Percentiles rank a stretch among this genome's conserved stretches.
phyloP scores from a whole-genome alignment of 1,284 basidiomycete species.

The Sanghuangporus baumii region DNA sequence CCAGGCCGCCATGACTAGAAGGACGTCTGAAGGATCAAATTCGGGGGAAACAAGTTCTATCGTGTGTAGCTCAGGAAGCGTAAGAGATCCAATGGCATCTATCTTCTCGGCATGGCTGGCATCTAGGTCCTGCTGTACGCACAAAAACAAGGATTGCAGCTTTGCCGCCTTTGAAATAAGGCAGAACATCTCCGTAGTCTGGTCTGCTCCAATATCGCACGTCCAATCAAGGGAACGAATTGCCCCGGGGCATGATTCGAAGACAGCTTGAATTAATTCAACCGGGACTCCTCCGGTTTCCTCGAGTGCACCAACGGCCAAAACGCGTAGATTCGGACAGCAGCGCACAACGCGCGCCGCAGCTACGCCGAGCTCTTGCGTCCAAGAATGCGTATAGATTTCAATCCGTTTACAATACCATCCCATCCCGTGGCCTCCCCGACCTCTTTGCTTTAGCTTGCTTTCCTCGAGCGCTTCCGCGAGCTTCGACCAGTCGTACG shows the following conservation, averaged over 20 bases:
- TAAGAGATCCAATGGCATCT: not conserved
- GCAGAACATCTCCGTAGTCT: constrained; percentile 5
- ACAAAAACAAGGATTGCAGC: constrained; percentile 11
- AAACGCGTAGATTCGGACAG: constrained; percentile 14
- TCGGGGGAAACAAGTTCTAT: constrained; percentile 12
- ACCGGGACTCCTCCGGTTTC: constrained; percentile 8
- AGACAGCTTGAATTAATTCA: constrained; percentile 9
- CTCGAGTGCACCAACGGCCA: constrained; percentile 12
- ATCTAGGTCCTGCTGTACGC: not conserved
- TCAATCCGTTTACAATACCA: constrained; percentile 14
- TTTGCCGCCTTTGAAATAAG: not conserved
- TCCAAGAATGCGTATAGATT: constrained; percentile 10
- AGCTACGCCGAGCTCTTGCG: not conserved
- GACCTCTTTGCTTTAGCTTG: not conserved
- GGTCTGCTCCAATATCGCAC: constrained; percentile 1
- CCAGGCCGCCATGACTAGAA: constrained; percentile 10
- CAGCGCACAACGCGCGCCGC: constrained; percentile 16
- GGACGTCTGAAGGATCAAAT: constrained; percentile 6
- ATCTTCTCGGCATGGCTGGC: not conserved
- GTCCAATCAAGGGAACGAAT: constrained; percentile 15
- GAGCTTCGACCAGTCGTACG: constrained; percentile 9
- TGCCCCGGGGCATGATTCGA: constrained; percentile 11
- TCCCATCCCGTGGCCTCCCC: constrained; percentile 9
- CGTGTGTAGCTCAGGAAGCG: constrained; percentile 11
- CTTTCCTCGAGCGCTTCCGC: constrained; percentile 12